A percentile compares a stretch with the other conserved stretches of the same genome.
phyloP scores from a whole-genome alignment of 345 rosid genomes.

The Eutrema yunnanense region DNA sequence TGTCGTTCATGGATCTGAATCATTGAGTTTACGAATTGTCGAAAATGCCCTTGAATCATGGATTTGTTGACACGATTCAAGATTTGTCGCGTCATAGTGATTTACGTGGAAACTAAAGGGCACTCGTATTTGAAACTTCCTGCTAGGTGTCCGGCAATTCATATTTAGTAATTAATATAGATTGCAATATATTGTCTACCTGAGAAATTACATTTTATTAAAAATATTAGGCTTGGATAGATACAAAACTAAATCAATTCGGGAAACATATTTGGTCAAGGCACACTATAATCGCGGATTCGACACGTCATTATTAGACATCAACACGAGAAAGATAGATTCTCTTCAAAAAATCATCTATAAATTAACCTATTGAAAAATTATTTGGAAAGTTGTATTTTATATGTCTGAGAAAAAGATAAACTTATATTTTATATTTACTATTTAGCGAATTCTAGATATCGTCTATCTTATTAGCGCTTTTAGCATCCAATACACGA shows the following conservation, averaged over 20 bases:
- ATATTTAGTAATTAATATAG: conserved; percentile 19
- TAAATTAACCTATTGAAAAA: no score
- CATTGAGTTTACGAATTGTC: neutral
- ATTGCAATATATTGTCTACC: conserved; percentile 15
- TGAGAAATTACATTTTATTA: conserved; percentile 6
- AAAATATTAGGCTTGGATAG: neutral
- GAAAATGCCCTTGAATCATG: neutral
- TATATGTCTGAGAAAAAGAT: no score
- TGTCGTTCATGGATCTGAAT: neutral
- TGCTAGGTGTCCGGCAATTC: conserved; percentile 33
- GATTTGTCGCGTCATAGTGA: conserved; percentile 16
- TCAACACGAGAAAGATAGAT: neutral
- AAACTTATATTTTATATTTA: no score
- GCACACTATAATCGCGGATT: neutral
- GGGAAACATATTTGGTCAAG: conserved; percentile 21
- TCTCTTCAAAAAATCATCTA: no score
- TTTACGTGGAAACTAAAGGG: conserved; percentile 27
- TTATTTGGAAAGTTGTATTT: no score
- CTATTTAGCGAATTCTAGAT: neutral
- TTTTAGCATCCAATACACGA: neutral
- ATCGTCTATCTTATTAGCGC: neutral
- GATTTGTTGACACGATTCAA: conserved; percentile 16
- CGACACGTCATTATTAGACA: conserved; percentile 11
- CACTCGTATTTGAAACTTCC: conserved; percentile 15
- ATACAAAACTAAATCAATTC: neutral